Evolutionary conservation across 768 basidiomycete genomes (phyloP), one percentile per base, ranked within the genome.

Genomic region (Pulveroboletus sp.): DNA sequence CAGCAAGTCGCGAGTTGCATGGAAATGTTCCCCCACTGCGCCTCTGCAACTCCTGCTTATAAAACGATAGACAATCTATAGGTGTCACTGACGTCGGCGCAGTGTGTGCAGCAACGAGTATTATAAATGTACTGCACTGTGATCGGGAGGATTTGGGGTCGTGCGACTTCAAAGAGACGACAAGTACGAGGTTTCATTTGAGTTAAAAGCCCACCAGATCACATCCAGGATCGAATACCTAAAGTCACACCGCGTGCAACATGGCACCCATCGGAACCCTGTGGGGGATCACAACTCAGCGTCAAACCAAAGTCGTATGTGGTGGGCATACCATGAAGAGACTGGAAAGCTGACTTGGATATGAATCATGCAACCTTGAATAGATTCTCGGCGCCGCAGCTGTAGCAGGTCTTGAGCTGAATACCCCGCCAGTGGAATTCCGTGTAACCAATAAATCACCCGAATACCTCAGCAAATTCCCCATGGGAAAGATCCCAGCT

Each of bases 391-490:
- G 55, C 28, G 58, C 52, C 15, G 64, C 58, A 3, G 60, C 58
- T 13, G 35, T 59, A 15, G 60, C 58, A 27, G 62, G 45, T n/a
- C 54, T 66, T 10, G 62, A 68, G 47, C 26, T 68, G 1, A 64
- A 68, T 18, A 53, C 35, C 0, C 58, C 62, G 15, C 33, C 44
- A 3, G 43, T 67, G 4, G 60, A 66, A 18, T 63, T 57, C 38
- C 35, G 10, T 0, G 66, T 62, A 37, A 66, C 57, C n/a, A 64
- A 57, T 40, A 53, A 44, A 43, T 37, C 64, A 3, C 56, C 64
- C 6, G 67, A 68, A 53, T 67, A 47, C 50, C 56, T 68, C 18
- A 30, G 36, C 4, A 67, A 68, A 44, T 68, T 67, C 35, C 64
- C 64, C 2, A 0, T 68, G 9, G 65, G 66, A 24, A 67, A 64